Evolutionary conservation across 2,329 filamentous ascomycete genomes (phyloP).

Genomic region (Trichophyton simii): DNA sequence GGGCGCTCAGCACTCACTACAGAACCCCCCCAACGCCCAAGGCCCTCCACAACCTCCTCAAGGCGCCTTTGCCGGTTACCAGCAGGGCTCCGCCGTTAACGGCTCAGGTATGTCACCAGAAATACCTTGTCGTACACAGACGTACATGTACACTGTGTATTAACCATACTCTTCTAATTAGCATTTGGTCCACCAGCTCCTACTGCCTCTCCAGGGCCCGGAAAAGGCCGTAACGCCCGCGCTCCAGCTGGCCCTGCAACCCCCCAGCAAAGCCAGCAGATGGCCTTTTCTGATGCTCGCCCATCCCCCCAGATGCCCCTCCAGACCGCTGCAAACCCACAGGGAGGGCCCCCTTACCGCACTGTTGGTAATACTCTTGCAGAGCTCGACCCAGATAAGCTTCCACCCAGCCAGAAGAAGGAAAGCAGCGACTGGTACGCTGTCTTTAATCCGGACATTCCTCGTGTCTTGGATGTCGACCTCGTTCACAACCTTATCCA

Average conservation of each 20-base stretch:
- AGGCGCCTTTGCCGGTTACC: slow-evolving; percentile 58
- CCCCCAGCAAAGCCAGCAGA: slow-evolving; percentile 78
- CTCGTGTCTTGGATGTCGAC: slow-evolving; percentile 82
- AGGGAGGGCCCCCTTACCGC: slow-evolving; percentile 37
- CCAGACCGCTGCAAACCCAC: slow-evolving; percentile 51
- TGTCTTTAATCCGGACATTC: slow-evolving; percentile 87
- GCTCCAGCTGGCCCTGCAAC: slow-evolving; percentile 60
- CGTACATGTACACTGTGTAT: slow-evolving; percentile 22
- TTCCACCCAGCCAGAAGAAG: slow-evolving; percentile 79
- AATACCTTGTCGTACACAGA: background rate
- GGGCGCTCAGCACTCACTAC: slow-evolving; percentile 44
- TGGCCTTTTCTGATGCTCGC: slow-evolving; percentile 70
- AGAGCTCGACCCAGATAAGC: slow-evolving; percentile 73
- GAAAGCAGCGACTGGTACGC: slow-evolving; percentile 88
- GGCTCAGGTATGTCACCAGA: slow-evolving; percentile 34
- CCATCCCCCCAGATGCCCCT: slow-evolving; percentile 80
- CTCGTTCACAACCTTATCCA: slow-evolving; percentile 85
- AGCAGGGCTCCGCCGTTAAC: slow-evolving; percentile 51
- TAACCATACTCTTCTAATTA: slow-evolving; percentile 27
- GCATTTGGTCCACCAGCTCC: slow-evolving; percentile 55
- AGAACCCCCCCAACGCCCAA: slow-evolving; percentile 45
- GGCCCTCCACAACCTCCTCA: slow-evolving; percentile 59
- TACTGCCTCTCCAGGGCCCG: slow-evolving; percentile 75
- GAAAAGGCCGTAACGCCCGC: slow-evolving; percentile 57
- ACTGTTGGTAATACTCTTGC: slow-evolving; percentile 57